Evolutionary conservation across 192 early-diverging fungal genomes (phyloP).

Genomic region (Backusella luteola): DNA sequence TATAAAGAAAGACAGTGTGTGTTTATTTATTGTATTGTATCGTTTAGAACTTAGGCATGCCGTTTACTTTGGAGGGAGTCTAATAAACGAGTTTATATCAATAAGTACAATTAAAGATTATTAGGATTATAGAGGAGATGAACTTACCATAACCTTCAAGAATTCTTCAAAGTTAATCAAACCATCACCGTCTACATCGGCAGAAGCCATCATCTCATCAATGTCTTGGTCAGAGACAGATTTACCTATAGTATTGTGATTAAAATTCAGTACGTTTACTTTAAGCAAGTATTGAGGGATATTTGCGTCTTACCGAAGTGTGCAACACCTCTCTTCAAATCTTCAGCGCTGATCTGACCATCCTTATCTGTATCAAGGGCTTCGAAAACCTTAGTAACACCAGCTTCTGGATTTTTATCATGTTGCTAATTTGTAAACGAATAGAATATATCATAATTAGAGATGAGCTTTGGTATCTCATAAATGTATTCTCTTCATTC

Average conservation of each 20-base stretch:
- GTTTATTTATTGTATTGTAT: not conserved
- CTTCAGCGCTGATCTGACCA: constrained; percentile 27
- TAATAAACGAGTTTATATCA: not conserved
- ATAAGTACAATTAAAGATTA: not conserved
- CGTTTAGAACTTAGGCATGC: not conserved
- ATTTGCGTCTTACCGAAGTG: constrained; percentile 28
- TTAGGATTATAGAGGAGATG: not conserved
- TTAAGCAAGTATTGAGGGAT: not conserved
- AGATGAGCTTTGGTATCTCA: not conserved
- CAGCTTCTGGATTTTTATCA: constrained; percentile 30
- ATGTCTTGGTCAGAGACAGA: constrained; percentile 9
- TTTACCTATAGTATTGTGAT: not conserved
- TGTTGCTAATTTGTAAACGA: constrained; percentile 21
- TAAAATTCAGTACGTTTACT: not conserved
- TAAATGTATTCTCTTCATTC: not conserved
- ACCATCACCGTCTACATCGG: constrained; percentile 85
- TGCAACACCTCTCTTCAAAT: constrained; percentile 25
- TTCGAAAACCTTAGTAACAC: constrained; percentile 24
- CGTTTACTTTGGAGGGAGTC: constrained; percentile 17
- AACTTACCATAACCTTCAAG: constrained; percentile 66
- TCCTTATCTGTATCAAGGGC: constrained; percentile 30
- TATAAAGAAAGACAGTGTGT: not conserved
- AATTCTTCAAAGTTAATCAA: constrained; percentile 91
- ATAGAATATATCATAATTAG: not conserved
- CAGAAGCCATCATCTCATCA: constrained; percentile 40